Percentiles rank a stretch among this genome's conserved stretches.
Conservation (phyloP, 2,329 filamentous ascomycete genomes). For the Fusarium udum region DNA sequence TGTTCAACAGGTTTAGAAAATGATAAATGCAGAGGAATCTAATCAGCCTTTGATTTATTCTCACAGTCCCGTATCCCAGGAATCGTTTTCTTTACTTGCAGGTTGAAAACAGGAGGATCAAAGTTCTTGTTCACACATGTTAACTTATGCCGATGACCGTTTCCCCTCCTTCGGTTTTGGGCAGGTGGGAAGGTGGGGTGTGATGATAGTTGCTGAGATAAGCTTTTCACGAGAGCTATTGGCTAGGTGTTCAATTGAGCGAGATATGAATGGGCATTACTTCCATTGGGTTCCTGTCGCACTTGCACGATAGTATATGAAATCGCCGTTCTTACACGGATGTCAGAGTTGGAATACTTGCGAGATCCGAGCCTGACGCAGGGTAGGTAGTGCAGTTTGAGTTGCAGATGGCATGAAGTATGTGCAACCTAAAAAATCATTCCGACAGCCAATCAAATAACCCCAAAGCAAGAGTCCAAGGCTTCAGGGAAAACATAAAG, state of each 20-base stretch:
- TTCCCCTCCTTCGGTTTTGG: constrained; percentile 41
- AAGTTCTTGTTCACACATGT: constrained; percentile 1
- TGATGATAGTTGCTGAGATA: constrained; percentile 39
- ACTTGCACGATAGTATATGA: not conserved
- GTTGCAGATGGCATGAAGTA: constrained; percentile 19
- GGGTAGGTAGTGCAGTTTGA: constrained; percentile 9
- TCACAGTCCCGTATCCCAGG: no score
- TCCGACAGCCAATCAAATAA: constrained; percentile 14
- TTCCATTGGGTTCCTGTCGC: not conserved
- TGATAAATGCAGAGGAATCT: not conserved
- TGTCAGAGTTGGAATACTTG: not conserved
- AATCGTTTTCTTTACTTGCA: not conserved
- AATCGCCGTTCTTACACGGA: not conserved
- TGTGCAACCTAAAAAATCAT: constrained; percentile 19
- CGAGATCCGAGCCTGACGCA: constrained; percentile 2
- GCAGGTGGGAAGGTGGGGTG: constrained; percentile 41
- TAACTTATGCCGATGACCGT: not conserved
- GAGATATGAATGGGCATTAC: not conserved
- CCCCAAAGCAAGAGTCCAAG: not conserved
- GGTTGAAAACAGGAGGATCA: not conserved
- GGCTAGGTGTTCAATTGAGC: not conserved
- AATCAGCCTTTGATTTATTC: not conserved
- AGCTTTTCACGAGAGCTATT: constrained; percentile 18
- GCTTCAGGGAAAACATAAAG: not conserved
- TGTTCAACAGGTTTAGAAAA: not conserved